Percentiles rank a stretch among this genome's conserved stretches.
These are phyloP conservation scores for Teratosphaeria destructans DNA, from an alignment of 2,329 filamentous ascomycete genomes.

Conservation along the genomic window DNA sequence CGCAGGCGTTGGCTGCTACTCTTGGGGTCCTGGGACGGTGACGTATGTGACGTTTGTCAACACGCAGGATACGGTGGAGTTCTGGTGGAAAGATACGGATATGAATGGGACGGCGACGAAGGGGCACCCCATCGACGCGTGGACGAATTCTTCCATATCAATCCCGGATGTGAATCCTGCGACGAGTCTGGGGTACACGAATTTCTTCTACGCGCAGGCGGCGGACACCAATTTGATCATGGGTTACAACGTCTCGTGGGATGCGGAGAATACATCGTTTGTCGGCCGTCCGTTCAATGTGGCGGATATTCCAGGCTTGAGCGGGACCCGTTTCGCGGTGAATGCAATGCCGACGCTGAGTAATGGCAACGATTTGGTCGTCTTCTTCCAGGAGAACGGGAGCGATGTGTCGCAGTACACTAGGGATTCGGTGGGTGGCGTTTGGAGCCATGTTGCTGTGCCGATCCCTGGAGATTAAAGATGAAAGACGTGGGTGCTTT, in stretches of 20 bases:
- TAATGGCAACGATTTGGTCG: conserved; percentile 17
- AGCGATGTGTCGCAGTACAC: conserved; percentile 20
- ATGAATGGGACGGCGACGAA: conserved; percentile 19
- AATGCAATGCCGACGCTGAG: conserved; percentile 20
- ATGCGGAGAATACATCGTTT: conserved; percentile 30
- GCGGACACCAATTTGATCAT: conserved; percentile 24
- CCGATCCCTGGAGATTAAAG: background rate
- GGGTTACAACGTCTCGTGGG: conserved; percentile 30
- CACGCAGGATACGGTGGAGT: conserved; percentile 27
- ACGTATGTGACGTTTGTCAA: conserved; percentile 35
- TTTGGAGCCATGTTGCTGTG: conserved; percentile 15
- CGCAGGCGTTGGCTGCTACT: conserved; percentile 35
- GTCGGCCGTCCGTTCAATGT: conserved; percentile 25
- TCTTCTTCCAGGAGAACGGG: conserved; percentile 24
- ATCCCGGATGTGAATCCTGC: conserved; percentile 26
- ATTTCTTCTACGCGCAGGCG: conserved; percentile 33
- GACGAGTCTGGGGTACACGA: conserved; percentile 33
- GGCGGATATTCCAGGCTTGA: conserved; percentile 24
- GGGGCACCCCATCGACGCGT: conserved; percentile 31
- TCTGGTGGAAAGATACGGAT: conserved; percentile 37
- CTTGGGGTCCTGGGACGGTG: conserved; percentile 29
- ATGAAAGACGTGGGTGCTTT: background rate
- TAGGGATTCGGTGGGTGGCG: conserved; percentile 20
- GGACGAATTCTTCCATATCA: conserved; percentile 16
- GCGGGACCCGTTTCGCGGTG: conserved; percentile 32